Base-by-base conservation (phyloP, 768 basidiomycete genomes). In the Amanita rubescens region DNA sequence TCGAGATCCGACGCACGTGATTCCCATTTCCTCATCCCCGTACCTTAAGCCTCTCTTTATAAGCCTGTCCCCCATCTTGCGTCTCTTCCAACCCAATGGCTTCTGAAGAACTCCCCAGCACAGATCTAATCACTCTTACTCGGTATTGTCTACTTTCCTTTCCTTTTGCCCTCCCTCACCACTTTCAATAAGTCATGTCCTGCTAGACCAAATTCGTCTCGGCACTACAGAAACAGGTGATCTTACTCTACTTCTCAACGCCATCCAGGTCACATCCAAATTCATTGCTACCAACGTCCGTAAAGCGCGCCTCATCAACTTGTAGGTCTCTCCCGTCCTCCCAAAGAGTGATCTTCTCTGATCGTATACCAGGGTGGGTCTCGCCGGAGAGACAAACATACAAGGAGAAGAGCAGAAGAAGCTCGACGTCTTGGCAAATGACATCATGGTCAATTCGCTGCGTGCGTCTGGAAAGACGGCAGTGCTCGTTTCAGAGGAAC, bases 401-500 rank as follows among this genome's bases (percentile, higher is more conserved):
- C 92, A 94, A 70, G 96, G 96, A 19, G 96, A 98, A 69, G 96
- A 98, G 65, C 96, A 99, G 78, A 99, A 99, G 79, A 99, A 99
- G 73, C 79, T 99, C 50, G 94, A 96, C 64, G 86, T 96, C n/a
- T 76, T 96, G 30, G 89, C 93, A 12, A 97, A 99, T 67, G 94
- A 99, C 67, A 99, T 99, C 78, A 98, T 99, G 96, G 81, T 98
- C 62, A 97, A 97, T 64, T 87, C 94, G 44, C 81, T 99, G 32
- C 82, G 91, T 38, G 94, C 94, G 3, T 94, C 90, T n/a, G 93
- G 96, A 50, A 96, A 94, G 79, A 90, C 86, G 6, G 88, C 93
- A 12, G 96, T 99, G 12, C 87, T 99, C 60, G 93, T 99, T 57
- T 94, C 93, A 15, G 96, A 99, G 69, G 94, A 97, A 65, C 77